Evolutionary conservation across 176 grass and related monocot genomes (phyloP).

Genomic region (Oryza punctata): DNA sequence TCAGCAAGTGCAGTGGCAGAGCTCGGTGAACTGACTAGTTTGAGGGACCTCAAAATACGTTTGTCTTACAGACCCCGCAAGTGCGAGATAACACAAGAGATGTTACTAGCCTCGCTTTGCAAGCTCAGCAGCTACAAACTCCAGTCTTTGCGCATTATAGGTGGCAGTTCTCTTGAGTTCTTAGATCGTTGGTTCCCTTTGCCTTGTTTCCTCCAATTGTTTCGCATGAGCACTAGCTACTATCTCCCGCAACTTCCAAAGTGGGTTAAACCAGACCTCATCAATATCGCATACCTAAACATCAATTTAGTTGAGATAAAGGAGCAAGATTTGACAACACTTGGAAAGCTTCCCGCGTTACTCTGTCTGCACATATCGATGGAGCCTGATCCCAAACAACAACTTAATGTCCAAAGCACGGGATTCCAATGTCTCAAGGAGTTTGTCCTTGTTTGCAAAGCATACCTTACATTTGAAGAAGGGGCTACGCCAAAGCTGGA

Average conservation of each 20-base stretch:
- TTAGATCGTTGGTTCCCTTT: background rate
- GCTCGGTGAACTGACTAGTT: background rate
- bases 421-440: background rate
- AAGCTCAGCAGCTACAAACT: background rate
- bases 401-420: background rate
- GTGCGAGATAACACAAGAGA: background rate
- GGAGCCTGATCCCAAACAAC: no score
- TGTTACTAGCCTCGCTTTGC: background rate
- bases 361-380: background rate
- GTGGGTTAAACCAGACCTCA: background rate
- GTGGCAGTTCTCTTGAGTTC: background rate
- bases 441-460: background rate
- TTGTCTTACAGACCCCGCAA: background rate
- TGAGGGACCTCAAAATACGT: background rate
- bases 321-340: background rate
- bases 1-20: background rate
- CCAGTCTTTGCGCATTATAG: background rate
- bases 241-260: background rate
- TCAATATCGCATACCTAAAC: background rate
- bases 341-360: background rate
- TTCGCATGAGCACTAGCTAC: accelerated
- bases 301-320: background rate
- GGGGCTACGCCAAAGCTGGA: no score
- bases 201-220: background rate
- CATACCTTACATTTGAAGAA: background rate